Conservation (phyloP, 176 grass and related monocot species). For the Pharus latifolius region DNA sequence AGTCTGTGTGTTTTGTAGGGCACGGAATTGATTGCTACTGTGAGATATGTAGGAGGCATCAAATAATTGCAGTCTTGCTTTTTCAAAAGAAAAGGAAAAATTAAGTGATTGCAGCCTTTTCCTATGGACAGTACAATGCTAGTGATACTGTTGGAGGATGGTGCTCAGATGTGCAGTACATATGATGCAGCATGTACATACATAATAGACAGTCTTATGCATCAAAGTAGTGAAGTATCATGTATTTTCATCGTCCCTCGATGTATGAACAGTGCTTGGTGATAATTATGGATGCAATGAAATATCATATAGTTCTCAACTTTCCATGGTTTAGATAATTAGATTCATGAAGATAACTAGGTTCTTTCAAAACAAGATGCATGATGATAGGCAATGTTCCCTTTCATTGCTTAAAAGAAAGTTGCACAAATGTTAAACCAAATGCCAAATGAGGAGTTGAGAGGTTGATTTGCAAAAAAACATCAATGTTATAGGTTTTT, state of each 20-base stretch:
- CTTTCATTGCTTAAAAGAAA: no score
- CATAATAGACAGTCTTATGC: neutral
- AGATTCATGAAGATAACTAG: neutral
- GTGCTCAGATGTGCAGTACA: slow-evolving; percentile 1
- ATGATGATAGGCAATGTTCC: neutral
- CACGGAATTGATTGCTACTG: slow-evolving; percentile 9
- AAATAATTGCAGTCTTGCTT: neutral
- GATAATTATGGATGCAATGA: no score
- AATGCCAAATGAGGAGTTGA: no score
- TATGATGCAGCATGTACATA: neutral
- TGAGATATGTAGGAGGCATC: neutral
- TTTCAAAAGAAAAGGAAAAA: neutral
- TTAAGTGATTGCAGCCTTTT: neutral
- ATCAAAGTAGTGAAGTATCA: neutral
- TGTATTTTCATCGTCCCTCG: neutral
- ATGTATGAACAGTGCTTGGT: no score
- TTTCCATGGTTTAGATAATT: no score
- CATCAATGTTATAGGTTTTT: no score
- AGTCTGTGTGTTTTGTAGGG: neutral
- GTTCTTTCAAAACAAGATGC: neutral
- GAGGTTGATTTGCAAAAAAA: no score
- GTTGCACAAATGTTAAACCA: no score
- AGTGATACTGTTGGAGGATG: neutral
- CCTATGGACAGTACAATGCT: neutral
- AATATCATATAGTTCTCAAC: no score